Evolutionary conservation across 176 grass and related monocot species (phyloP).

Genomic region (Bothriochloa decipiens): DNA sequence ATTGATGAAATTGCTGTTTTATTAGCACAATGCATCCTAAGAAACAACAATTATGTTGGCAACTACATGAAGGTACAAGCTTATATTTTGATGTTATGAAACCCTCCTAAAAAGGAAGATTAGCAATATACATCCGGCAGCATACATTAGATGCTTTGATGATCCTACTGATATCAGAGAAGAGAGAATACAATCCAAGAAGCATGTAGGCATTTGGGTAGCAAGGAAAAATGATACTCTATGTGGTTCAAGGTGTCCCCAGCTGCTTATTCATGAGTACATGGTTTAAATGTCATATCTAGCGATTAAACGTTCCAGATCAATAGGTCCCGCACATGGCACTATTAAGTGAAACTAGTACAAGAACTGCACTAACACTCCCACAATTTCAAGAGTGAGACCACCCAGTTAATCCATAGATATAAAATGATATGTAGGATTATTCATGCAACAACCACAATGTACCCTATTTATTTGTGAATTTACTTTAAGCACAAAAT

Average conservation of each 20-base stretch:
- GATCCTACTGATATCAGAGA: not conserved
- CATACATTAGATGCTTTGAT: constrained; percentile 13
- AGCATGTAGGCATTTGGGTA: constrained; percentile 15
- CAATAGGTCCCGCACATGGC: not conserved
- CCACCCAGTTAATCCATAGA: not conserved
- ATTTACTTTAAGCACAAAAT: constrained; percentile 16
- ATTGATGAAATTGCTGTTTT: constrained; percentile 2
- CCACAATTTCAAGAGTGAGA: not conserved
- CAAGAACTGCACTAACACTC: not conserved
- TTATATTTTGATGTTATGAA: not conserved
- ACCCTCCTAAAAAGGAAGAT: not conserved
- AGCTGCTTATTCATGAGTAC: not conserved
- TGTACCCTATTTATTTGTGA: constrained; percentile 1
- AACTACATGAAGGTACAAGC: constrained; percentile 17
- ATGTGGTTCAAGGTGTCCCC: not conserved
- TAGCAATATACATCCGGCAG: not conserved
- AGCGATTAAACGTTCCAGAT: not conserved
- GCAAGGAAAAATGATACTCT: not conserved
- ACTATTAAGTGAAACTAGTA: not conserved
- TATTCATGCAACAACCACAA: constrained; percentile 20
- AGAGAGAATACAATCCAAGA: not conserved
- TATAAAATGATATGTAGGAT: constrained; percentile 5
- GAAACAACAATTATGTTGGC: not conserved
- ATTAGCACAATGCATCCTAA: not conserved
- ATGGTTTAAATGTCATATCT: not conserved